Conservation (phyloP, 345 rosid species). For the Hypericum androsaemum region DNA sequence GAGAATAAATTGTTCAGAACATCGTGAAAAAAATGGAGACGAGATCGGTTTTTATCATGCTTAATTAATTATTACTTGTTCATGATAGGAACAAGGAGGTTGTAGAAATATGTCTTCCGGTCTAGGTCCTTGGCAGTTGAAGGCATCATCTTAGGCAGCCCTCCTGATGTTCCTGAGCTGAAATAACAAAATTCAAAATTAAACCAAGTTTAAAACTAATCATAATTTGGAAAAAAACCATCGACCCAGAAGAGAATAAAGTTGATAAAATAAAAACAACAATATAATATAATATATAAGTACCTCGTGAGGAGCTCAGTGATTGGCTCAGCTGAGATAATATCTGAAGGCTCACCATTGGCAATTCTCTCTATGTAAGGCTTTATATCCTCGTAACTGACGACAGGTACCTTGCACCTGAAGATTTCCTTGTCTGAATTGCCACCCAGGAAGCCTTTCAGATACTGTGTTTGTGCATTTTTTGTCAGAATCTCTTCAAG, state of each 20-base stretch:
- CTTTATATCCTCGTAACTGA: slow-evolving; percentile 71
- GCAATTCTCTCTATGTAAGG: slow-evolving; percentile 64
- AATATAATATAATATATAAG: neutral
- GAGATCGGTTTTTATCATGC: too few relatives aligned
- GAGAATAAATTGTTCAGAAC: too few relatives aligned
- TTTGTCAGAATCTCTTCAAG: slow-evolving; percentile 45
- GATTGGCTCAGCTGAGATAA: slow-evolving; percentile 69
- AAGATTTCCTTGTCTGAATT: slow-evolving; percentile 35
- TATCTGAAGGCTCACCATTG: slow-evolving; percentile 54
- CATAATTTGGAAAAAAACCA: too few relatives aligned
- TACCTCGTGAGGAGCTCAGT: slow-evolving; percentile 89
- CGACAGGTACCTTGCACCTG: slow-evolving; percentile 66
- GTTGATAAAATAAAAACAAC: neutral
- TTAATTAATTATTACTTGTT: slow-evolving; percentile 51
- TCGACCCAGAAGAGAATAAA: neutral
- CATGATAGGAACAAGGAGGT: slow-evolving; percentile 82
- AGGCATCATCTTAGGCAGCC: slow-evolving; percentile 91
- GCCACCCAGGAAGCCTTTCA: slow-evolving; percentile 38
- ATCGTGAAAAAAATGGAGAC: too few relatives aligned
- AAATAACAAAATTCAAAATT: neutral
- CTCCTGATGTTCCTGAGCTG: slow-evolving; percentile 97
- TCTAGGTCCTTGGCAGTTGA: slow-evolving; percentile 85
- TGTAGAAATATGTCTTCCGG: slow-evolving; percentile 81
- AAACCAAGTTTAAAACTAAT: neutral
- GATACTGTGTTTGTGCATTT: slow-evolving; percentile 59